Base-by-base conservation (phyloP, 106 monocot genomes). In the Dioscorea alata region DNA sequence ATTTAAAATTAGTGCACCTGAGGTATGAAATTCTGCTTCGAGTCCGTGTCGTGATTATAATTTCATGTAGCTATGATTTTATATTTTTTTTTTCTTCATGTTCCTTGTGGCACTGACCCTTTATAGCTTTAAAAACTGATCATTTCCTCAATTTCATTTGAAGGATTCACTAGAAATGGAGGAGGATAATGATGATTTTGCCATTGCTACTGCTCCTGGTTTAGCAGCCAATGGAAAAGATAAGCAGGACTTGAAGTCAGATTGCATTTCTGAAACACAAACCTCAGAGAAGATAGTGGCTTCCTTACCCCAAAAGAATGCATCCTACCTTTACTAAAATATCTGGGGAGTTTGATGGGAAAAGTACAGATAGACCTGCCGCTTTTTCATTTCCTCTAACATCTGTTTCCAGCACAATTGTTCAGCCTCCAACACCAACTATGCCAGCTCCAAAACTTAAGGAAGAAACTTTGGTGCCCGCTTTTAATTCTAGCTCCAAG, bases 121-220 rank as follows among this genome's bases (percentile, higher is more conserved):
- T 56, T 18, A 25, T 72, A 50, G 33, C 2, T 85, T 85, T 31
- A 42, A 57, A 31, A 35, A 58, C 24, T 69, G 33, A 23, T 33
- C 65, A 35, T 52, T 4, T 77, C 77, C 66, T 59, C 68, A 9
- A 65, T 71, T 52, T 80, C 82, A 4, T 32, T 80, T 34, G 85
- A 82, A 90, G 90, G 78, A 78, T 68, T 60, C 69, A 7, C 63
- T 72, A 57, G 85, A 90, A 1, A 34, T 80, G 51, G 85, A 83
- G 59, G 78, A 71, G 62, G 77, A 71, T 54, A 74, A 82, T 62
- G 71, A 76, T 57, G 78, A 83, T 60, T 68, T 71, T 35, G 61
- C 32, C 51, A 49, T 18, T 9, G 63, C 19, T 9, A 67, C 53
- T 74, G 64, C 23, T 33, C 62, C 76, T 64, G 52, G 60, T 75